Percentiles rank a stretch among this genome's conserved stretches.
Conservation (phyloP, 768 basidiomycete genomes). For the Lentinula aciculospora region DNA sequence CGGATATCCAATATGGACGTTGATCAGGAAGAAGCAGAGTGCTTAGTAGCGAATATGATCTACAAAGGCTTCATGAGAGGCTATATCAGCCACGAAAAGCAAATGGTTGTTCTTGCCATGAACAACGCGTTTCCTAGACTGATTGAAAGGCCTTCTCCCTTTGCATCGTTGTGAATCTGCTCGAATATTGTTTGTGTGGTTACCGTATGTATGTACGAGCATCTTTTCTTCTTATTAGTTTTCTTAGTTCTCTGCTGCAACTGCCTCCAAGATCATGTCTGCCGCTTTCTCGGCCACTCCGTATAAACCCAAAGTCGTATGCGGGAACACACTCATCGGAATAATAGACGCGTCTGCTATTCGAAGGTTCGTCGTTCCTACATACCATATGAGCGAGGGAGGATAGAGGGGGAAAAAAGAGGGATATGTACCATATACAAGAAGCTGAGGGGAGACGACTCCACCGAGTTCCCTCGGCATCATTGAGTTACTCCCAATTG, state of each 20-base stretch:
- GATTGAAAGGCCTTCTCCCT: slow-evolving; percentile 56
- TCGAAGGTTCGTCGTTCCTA: slow-evolving; percentile 16
- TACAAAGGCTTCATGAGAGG: slow-evolving; percentile 90
- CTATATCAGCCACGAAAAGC: slow-evolving; percentile 94
- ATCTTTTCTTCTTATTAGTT: too few relatives aligned
- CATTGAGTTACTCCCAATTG: slow-evolving; percentile 14
- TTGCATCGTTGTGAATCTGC: slow-evolving; percentile 18
- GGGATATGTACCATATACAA: slow-evolving; percentile 12
- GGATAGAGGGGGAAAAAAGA: not conserved
- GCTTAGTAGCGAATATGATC: slow-evolving; percentile 92
- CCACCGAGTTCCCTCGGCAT: slow-evolving; percentile 14
- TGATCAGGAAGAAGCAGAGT: slow-evolving; percentile 81
- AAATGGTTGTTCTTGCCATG: slow-evolving; percentile 85
- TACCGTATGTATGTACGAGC: too few relatives aligned
- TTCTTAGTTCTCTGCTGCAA: not conserved
- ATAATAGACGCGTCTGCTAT: slow-evolving; percentile 23
- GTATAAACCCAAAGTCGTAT: slow-evolving; percentile 21
- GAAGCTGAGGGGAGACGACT: slow-evolving; percentile 11
- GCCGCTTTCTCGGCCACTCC: slow-evolving; percentile 21
- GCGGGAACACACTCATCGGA: slow-evolving; percentile 20
- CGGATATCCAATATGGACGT: slow-evolving; percentile 66
- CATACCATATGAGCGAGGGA: not conserved
- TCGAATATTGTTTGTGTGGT: not conserved
- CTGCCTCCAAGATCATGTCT: slow-evolving; percentile 13
- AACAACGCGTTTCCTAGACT: slow-evolving; percentile 77